Evolutionary conservation across 345 rosid genomes (phyloP), one percentile per base, ranked within the genome.

Genomic region (Brassica incana): DNA sequence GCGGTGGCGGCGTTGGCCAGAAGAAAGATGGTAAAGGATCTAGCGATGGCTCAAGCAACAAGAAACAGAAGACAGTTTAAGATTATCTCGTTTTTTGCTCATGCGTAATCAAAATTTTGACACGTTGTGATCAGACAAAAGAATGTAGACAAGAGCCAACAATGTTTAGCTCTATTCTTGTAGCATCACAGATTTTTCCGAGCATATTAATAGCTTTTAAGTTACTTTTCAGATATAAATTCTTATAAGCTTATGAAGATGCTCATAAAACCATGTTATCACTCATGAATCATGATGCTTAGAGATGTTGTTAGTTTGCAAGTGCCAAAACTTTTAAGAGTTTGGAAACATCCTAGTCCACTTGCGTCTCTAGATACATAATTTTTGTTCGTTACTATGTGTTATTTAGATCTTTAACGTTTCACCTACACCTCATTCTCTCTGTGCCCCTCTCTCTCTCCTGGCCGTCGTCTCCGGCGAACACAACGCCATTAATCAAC

Each of bases 61-160:
- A 80, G 62, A 80, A 80, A 65, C 83, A 80, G 12, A 80, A 75
- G 65, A 79, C 70, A 29, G 67, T 70, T 30, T 80, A 80, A 80
- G 48, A 54, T 14, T 5, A 5, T 61, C 15, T 65, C 25, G 29
- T 50, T 9, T 36, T 50, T 48, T 52, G 30, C 75, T 18, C 9
- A 65, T 20, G 29, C 62, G 79, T 69, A 74, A 52, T 35, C 75
- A 69, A 80, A 52, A 52, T 74, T 80, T 80, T 80, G 78, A 65
- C 72, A 15, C 10, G 25, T 71, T 64, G 30, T 65, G 27, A 66
- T 78, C 73, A 65, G 68, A 72, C 81, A 71, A 23, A 35, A 45
- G 18, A 52, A 58, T 25, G 50, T 0, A 50, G 5, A 50, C 58
- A 5, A 50, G 0, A 50, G 0, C 54, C 54, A 12, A 4, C 54